Percentiles rank a stretch among this genome's conserved stretches.
Evolutionary conservation across 2,329 filamentous ascomycete genomes (phyloP).

Genomic region (Sphaerulina musiva): DNA sequence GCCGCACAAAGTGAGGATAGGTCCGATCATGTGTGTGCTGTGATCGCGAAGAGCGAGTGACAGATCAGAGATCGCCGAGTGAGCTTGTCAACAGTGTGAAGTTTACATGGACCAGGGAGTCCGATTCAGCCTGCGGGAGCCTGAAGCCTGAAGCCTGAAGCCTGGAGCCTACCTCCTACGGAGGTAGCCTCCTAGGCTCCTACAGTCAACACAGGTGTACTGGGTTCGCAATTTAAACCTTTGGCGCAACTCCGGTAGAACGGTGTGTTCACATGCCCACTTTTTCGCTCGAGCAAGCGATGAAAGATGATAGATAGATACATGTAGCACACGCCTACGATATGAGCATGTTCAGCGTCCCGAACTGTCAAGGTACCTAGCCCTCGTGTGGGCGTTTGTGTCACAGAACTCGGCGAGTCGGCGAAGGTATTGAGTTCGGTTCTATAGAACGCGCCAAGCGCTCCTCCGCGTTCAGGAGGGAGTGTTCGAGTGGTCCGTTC

Average conservation of each 20-base stretch:
- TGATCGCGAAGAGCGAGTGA: no score
- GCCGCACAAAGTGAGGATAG: no score
- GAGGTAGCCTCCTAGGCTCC: no score
- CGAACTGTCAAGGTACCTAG: not conserved
- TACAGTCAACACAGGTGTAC: not conserved
- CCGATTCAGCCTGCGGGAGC: no score
- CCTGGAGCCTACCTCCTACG: no score
- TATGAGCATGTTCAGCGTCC: not conserved
- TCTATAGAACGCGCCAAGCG: not conserved
- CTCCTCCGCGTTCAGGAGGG: not conserved
- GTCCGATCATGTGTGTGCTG: no score
- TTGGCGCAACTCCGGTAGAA: not conserved
- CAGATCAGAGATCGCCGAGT: no score
- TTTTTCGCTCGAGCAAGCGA: not conserved
- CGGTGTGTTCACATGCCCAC: slow-evolving; percentile 7
- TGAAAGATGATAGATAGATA: not conserved
- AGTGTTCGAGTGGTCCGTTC: not conserved
- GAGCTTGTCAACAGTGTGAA: no score
- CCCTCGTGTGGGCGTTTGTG: not conserved
- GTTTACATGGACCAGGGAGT: no score
- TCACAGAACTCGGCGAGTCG: not conserved
- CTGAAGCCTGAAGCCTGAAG: no score
- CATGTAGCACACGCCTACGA: not conserved
- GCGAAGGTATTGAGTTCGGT: not conserved
- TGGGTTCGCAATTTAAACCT: not conserved